Base-by-base conservation (phyloP, 331 rosid species). In the Stylosanthes scabra region DNA sequence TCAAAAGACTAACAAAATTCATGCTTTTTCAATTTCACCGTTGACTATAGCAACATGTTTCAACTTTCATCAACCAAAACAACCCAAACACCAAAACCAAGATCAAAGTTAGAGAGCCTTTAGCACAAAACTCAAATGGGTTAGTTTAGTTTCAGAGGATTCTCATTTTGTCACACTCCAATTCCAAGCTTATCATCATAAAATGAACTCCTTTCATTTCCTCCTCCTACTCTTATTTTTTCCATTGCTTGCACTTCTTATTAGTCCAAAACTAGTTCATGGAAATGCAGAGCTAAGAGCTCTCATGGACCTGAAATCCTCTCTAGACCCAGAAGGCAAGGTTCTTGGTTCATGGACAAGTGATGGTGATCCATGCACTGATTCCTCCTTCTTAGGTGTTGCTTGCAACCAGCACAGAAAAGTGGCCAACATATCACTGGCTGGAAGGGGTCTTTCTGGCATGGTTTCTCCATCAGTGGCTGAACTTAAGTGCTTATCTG, bases 361-460 rank as follows among this genome's bases (percentile, higher is more conserved):
- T 45, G 86, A 82, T 50, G 88, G 90, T 45, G 91, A 92, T 9
- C 98, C 91, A 1, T 92, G 98, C 59, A 71, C 88, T 44, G 93
- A 88, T 39, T 77, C 66, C 0, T 77, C 66, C 0, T 93, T 90
- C 62, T 83, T 70, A 34, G 98, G 96, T 2, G 85, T 93, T 51
- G 81, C 74, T 1, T 93, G 96, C 82, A 93, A 88, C 74, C 90
- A 87, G 69, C 82, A 85, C 56, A 49, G 74, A 41, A 88, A 92
- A 86, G 97, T 93, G 59, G 91, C 86, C 1, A 93, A 90, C 72
- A 83, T 93, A 50, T 88, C 98, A 0, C 72, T 93, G 71, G 89
- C 88, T 49, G 96, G 90, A 40, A 89, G 80, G 63, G 93, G 91
- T 28, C 98, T 93, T 63, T 82, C 88, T 1, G 98, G 98, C 14